Evolutionary conservation across 306 rosid species (phyloP).

Genomic region (Echinosophora koreensis): DNA sequence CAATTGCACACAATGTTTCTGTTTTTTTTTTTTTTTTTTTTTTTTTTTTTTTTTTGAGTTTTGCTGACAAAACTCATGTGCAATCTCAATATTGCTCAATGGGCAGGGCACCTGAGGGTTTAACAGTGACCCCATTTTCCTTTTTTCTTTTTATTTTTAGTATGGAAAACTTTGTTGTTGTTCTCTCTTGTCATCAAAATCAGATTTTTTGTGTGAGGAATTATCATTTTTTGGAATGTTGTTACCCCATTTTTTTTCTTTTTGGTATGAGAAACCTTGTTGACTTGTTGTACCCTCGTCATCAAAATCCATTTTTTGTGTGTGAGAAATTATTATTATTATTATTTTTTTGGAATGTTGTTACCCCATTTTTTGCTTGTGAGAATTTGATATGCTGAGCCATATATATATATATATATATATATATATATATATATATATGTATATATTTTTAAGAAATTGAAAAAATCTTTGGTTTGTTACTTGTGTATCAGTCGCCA

Average conservation of each 20-base stretch:
- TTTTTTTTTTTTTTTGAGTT: not conserved
- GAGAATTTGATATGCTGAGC: not conserved
- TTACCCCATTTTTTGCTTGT: not conserved
- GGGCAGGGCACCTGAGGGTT: not conserved
- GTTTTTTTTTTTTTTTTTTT: no score
- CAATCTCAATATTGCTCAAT: not conserved
- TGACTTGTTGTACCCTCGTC: not conserved
- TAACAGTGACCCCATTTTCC: not conserved
- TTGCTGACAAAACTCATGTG: not conserved
- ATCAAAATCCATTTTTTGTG: not conserved
- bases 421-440: no score
- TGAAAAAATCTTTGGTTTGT: not conserved
- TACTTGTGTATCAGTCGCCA: constrained; percentile 67
- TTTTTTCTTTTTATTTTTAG: no score
- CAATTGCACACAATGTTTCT: not conserved
- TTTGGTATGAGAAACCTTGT: not conserved
- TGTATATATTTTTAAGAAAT: no score
- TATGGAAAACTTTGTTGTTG: not conserved
- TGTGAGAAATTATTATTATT: not conserved
- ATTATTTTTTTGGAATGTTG: not conserved
- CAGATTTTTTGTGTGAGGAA: not conserved
- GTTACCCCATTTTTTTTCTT: not conserved
- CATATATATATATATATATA: no score
- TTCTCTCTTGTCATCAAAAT: not conserved
- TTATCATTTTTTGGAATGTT: not conserved